These are phyloP conservation scores for Volvox carteri DNA, from an alignment of 163 green algal species.

Conservation along the genomic window DNA sequence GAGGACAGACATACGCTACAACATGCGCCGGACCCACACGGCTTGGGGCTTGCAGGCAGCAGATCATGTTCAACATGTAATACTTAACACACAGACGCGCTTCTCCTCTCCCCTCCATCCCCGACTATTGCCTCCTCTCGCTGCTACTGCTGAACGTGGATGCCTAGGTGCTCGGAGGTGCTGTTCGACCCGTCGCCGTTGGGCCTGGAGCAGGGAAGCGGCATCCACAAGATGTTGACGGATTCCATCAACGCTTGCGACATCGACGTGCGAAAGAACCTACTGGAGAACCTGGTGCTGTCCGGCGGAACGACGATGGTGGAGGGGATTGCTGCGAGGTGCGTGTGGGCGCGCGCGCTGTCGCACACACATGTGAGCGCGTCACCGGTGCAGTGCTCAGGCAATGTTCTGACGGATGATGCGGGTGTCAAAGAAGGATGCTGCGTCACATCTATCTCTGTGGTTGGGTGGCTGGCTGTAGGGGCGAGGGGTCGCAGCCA, in stretches of 20 bases:
- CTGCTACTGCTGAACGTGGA: background rate
- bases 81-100: background rate
- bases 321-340: conserved; percentile 70
- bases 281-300: conserved; percentile 97
- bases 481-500: too few species aligned
- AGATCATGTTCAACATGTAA: too few species aligned
- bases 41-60: too few species aligned
- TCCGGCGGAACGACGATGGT: conserved; percentile 94
- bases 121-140: background rate
- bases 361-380: too few species aligned
- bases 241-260: conserved; percentile 98
- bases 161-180: conserved; percentile 89
- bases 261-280: conserved; percentile 96
- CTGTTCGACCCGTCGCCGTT: conserved; percentile 94
- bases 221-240: conserved; percentile 93
- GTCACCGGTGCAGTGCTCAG: too few species aligned
- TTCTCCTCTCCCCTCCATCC: background rate
- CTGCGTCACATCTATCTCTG: too few species aligned
- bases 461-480: too few species aligned
- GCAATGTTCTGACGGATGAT: too few species aligned
- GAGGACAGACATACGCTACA: too few species aligned
- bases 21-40: too few species aligned
- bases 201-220: conserved; percentile 85
- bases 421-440: too few species aligned
- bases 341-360: too few species aligned